Conservation (phyloP, 306 rosid species). For the Rosa persica region DNA sequence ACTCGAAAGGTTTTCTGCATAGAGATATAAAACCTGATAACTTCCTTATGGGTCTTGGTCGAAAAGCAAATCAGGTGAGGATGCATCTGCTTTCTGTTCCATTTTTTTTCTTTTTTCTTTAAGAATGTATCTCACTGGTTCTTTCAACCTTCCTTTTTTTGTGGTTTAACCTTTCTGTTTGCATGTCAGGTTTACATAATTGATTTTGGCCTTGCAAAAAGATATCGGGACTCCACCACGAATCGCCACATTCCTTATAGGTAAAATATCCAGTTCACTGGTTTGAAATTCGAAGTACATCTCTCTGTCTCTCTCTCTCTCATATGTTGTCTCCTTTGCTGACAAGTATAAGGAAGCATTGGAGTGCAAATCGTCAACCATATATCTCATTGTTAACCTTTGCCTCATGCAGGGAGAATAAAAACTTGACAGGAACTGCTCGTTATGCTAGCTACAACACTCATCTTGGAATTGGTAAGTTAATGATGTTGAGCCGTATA, state of each 20-base stretch:
- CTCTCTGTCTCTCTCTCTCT: background rate
- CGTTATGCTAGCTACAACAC: constrained; percentile 99
- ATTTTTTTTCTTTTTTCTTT: background rate
- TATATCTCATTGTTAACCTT: constrained; percentile 22
- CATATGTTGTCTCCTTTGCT: constrained; percentile 2
- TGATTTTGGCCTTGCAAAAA: constrained; percentile 94
- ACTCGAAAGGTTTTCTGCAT: constrained; percentile 92
- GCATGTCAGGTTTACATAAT: constrained; percentile 71
- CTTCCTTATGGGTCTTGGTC: constrained; percentile 98
- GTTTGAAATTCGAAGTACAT: background rate
- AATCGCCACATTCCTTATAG: constrained; percentile 91
- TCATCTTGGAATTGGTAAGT: constrained; percentile 96
- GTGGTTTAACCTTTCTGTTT: constrained; percentile 3
- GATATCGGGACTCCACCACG: constrained; percentile 79
- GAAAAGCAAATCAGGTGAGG: constrained; percentile 93
- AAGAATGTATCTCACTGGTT: background rate
- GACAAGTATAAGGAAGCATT: background rate
- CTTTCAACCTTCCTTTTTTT: constrained; percentile 6
- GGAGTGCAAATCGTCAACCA: background rate
- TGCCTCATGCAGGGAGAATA: constrained; percentile 62
- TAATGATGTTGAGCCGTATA: background rate
- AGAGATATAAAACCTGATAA: constrained; percentile 97
- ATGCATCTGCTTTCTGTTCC: constrained; percentile 9
- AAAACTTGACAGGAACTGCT: constrained; percentile 91
- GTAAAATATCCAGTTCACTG: constrained; percentile 31